phyloP scores from a whole-genome alignment of 176 grass and related monocot genomes.

The Triticum monococcum region DNA sequence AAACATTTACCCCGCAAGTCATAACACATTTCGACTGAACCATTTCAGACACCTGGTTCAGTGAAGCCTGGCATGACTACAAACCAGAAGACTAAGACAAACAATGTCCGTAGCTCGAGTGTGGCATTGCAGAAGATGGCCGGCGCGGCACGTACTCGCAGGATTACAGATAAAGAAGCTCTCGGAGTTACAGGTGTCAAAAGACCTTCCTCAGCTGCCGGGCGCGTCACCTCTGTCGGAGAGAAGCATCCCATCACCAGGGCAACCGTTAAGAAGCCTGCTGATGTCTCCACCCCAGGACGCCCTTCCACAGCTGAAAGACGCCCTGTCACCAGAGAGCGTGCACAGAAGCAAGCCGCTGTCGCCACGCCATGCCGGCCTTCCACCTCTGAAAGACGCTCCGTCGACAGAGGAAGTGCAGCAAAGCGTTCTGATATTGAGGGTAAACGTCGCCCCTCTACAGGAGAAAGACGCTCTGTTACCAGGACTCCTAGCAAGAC shows the following conservation, averaged over 20 bases:
- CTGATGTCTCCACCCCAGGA: conserved; percentile 22
- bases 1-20: background rate
- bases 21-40: background rate
- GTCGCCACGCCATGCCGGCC: conserved; percentile 18
- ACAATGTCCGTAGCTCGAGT: conserved; percentile 34
- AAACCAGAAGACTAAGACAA: conserved; percentile 51
- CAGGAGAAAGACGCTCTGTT: conserved; percentile 42
- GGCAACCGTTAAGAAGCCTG: conserved; percentile 32
- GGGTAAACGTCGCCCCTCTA: conserved; percentile 30
- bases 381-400: conserved; percentile 46
- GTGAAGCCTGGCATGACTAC: conserved; percentile 21
- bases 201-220: conserved; percentile 37
- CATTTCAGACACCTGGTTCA: conserved; percentile 48
- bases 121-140: conserved; percentile 35
- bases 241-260: conserved; percentile 27
- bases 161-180: conserved; percentile 24
- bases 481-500: conserved; percentile 36
- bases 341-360: conserved; percentile 32
- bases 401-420: conserved; percentile 24
- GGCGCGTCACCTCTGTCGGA: conserved; percentile 8
- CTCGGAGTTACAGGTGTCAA: conserved; percentile 25
- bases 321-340: conserved; percentile 21
- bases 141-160: conserved; percentile 23
- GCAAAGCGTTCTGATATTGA: conserved; percentile 26
- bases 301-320: conserved; percentile 48